phyloP scores from a whole-genome alignment of 805 yeast genomes.

The Kluyveromyces nonfermentans region DNA sequence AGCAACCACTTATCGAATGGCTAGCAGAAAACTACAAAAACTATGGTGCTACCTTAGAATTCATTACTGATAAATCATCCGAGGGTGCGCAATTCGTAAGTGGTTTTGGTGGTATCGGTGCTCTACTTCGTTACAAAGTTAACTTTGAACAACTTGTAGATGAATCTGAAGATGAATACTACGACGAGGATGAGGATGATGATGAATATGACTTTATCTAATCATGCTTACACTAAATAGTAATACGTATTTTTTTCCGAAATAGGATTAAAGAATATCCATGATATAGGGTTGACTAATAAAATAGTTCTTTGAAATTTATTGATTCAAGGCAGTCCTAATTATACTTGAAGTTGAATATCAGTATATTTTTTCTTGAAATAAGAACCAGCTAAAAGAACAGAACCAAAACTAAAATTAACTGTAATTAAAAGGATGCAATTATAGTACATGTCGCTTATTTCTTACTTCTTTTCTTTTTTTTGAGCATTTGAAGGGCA shows the following conservation, averaged over 20 bases:
- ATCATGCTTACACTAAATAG: constrained; percentile 2
- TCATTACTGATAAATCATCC: constrained; percentile 90
- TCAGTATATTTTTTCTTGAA: no score
- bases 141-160: constrained; percentile 92
- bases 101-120: constrained; percentile 99
- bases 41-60: constrained; percentile 93
- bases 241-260: not conserved
- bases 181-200: constrained; percentile 45
- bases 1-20: constrained; percentile 90
- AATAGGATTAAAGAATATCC: not conserved
- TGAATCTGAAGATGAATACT: constrained; percentile 82
- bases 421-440: not conserved
- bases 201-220: constrained; percentile 32
- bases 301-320: no score
- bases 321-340: no score
- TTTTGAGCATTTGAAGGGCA: constrained; percentile 56
- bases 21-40: constrained; percentile 91
- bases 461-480: constrained; percentile 11
- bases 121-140: constrained; percentile 88
- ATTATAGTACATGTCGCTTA: not conserved
- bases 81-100: constrained; percentile 98
- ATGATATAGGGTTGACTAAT: not conserved
- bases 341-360: no score
- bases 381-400: not conserved
- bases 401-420: not conserved